Base-by-base conservation (phyloP, 176 grass and related monocot species). In the Carex pumila region DNA sequence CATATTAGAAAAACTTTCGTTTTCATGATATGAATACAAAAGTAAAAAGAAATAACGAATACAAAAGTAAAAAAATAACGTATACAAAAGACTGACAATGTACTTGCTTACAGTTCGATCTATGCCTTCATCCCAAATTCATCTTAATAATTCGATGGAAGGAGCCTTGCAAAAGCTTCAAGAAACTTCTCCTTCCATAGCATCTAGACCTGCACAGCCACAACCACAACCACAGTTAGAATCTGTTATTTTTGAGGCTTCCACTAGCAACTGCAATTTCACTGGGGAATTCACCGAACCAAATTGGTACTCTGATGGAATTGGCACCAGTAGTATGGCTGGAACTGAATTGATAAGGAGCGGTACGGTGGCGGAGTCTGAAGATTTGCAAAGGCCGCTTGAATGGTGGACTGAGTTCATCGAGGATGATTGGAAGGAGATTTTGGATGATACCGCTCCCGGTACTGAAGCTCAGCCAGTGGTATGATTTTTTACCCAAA, bases 371-470 rank as follows among this genome's bases (percentile, higher is more conserved):
- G 64, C 53, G 62, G 61, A 32, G 43, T 41, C 82, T 73, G 82
- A 84, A 71, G 87, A 88, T 57, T 49, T 81, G 57, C 61, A 21
- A 53, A 85, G 43, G 41, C 87, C 47, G 65, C 59, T 34, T 72
- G 87, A 88, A 10, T 88, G 87, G 82, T 88, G 87, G 87, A 85
- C 63, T 54, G 87, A 88, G 43, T 61, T 88, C 1, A 85, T 88
- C 13, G 84, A 85, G 64, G 82, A 85, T 70, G 87, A 88, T 85
- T 88, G 87, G 87, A 85, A 89, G 52, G 87, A 76, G 25, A 80
- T 89, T 82, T 52, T 89, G 15, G 72, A 75, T 81, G 83, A 89
- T 68, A 81, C 63, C 68, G 30, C 17, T 85, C 2, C 63, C 2
- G 77, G 32, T 54, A 50, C 63, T 82, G 74, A 81, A 43, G 59